A percentile compares a stretch with the other conserved stretches of the same genome.
Conservation (phyloP, 495 filamentous ascomycete genomes). For the Penicillium paradoxum region DNA sequence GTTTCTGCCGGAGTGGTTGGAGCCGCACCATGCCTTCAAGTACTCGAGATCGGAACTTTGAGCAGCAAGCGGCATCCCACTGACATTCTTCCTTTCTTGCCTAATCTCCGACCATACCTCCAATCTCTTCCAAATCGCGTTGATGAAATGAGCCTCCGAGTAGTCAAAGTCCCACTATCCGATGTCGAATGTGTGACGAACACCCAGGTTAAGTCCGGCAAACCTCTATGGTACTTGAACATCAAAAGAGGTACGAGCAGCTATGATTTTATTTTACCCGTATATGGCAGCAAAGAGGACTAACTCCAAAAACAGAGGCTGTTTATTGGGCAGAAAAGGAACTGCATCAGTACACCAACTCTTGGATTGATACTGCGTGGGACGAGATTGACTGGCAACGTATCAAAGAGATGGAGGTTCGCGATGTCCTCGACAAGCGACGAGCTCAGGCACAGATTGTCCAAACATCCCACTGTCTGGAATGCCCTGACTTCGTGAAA, state of each 20-base stretch:
- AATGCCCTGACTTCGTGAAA: conserved; percentile 73
- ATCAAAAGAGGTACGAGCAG: conserved; percentile 39
- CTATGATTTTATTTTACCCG: too few relatives aligned
- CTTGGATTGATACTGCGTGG: conserved; percentile 72
- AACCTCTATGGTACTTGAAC: conserved; percentile 41
- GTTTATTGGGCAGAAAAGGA: conserved; percentile 52
- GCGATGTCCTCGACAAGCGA: conserved; percentile 67
- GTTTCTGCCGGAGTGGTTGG: conserved; percentile 52
- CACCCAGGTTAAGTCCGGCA: conserved; percentile 59
- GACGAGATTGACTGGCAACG: conserved; percentile 77
- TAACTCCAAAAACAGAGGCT: conserved; percentile 28
- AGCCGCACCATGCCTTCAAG: conserved; percentile 60
- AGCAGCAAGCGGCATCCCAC: conserved; percentile 62
- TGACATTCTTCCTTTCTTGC: conserved; percentile 75
- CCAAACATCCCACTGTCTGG: conserved; percentile 52
- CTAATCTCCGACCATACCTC: conserved; percentile 57
- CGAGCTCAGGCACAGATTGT: conserved; percentile 54
- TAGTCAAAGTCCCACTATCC: conserved; percentile 57
- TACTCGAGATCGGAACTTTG: conserved; percentile 66
- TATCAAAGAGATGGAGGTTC: conserved; percentile 71
- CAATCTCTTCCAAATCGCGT: conserved; percentile 49
- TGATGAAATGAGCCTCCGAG: conserved; percentile 59
- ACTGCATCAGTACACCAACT: conserved; percentile 55
- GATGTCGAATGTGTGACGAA: conserved; percentile 81
- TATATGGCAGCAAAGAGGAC: background rate